These are phyloP conservation scores for Poa pratensis DNA, from an alignment of 176 grass and related monocot species.

Conservation along the genomic window DNA sequence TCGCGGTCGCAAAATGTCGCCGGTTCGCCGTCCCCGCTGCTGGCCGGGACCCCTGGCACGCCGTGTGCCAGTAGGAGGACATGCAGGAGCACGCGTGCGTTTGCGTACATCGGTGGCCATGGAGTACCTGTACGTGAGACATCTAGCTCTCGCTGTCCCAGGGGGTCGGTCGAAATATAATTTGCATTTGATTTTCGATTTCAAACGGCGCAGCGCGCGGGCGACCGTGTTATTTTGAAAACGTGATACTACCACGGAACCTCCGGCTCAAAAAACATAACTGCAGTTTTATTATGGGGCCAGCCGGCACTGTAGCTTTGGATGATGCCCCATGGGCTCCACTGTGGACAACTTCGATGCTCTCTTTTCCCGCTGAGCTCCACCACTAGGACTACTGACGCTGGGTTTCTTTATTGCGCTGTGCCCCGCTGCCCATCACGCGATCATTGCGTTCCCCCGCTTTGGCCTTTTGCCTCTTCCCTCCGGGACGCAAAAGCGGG, in stretches of 20 bases:
- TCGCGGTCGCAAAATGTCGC: neutral
- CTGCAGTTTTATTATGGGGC: too few relatives aligned
- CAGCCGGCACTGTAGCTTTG: neutral
- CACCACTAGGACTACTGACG: neutral
- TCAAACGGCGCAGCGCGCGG: too few relatives aligned
- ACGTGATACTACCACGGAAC: too few relatives aligned
- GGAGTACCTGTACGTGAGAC: too few relatives aligned
- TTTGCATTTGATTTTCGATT: too few relatives aligned
- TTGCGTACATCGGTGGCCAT: too few relatives aligned
- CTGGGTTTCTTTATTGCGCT: slow-evolving; percentile 12
- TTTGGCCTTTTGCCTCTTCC: neutral
- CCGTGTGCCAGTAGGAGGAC: neutral
- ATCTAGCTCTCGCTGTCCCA: too few relatives aligned
- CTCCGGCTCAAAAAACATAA: too few relatives aligned
- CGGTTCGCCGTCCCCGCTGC: neutral
- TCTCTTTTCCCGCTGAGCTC: neutral
- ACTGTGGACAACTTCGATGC: neutral
- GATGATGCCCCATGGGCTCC: neutral
- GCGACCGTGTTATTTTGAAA: too few relatives aligned
- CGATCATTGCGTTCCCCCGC: slow-evolving; percentile 19
- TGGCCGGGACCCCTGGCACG: neutral
- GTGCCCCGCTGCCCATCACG: slow-evolving; percentile 36
- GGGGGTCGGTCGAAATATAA: too few relatives aligned
- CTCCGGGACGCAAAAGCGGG: slow-evolving; percentile 25
- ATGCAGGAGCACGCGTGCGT: neutral